A percentile compares a stretch with the other conserved stretches of the same genome.
phyloP scores from a whole-genome alignment of 495 filamentous ascomycete species.

The Aspergillus steynii region DNA sequence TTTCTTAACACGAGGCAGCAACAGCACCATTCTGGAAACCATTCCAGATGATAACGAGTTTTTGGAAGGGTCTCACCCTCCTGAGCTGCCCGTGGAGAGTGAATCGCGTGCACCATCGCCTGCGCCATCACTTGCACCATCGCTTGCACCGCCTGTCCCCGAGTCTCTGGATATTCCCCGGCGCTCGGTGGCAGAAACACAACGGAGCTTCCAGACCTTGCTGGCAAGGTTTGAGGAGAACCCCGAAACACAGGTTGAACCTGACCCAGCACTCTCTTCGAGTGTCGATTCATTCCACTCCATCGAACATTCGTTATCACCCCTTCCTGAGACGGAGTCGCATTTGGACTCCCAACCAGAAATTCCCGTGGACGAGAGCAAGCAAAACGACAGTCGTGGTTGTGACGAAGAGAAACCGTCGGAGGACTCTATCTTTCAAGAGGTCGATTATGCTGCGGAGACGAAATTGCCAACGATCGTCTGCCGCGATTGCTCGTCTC shows the following conservation, averaged over 20 bases:
- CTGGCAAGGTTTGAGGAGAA: slow-evolving; percentile 45
- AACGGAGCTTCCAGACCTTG: slow-evolving; percentile 46
- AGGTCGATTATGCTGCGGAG: slow-evolving; percentile 5
- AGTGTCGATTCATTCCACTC: slow-evolving; percentile 65
- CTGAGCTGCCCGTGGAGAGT: neutral
- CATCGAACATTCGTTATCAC: slow-evolving; percentile 34
- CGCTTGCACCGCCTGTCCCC: slow-evolving; percentile 13
- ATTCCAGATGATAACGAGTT: slow-evolving; percentile 27
- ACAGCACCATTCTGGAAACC: slow-evolving; percentile 28
- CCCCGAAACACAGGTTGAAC: slow-evolving; percentile 28
- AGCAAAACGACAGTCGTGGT: slow-evolving; percentile 9
- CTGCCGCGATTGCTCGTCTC: slow-evolving; percentile 10
- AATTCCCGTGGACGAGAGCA: slow-evolving; percentile 31
- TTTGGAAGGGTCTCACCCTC: slow-evolving; percentile 15
- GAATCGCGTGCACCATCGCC: neutral
- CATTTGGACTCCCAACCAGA: slow-evolving; percentile 26
- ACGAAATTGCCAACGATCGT: slow-evolving; percentile 3
- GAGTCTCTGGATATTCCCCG: slow-evolving; percentile 18
- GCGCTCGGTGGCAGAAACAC: slow-evolving; percentile 38
- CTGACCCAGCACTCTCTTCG: slow-evolving; percentile 49
- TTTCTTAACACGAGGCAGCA: slow-evolving; percentile 29
- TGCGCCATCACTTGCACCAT: neutral
- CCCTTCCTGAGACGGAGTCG: slow-evolving; percentile 13
- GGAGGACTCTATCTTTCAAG: slow-evolving; percentile 3
- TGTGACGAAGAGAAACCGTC: slow-evolving; percentile 5